Evolutionary conservation across 1,284 basidiomycete species (phyloP), one percentile per base, ranked within the genome.

Genomic region (Apiotrichum gamsii): DNA sequence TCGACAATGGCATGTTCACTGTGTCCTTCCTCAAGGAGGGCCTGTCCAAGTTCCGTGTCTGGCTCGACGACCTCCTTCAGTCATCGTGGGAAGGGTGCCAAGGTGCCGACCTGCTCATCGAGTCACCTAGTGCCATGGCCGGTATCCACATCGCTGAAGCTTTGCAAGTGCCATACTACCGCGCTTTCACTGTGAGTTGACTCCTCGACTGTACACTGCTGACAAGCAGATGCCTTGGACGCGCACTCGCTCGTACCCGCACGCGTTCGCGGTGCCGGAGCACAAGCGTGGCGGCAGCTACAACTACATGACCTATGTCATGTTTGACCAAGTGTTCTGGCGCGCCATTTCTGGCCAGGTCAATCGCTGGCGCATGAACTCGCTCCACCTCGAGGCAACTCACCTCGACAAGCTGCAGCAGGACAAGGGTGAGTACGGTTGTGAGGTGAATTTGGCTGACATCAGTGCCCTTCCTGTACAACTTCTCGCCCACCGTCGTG

Each of bases 141-240:
- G 94, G 94, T n/a, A 87, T 88, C 52, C 94, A 98, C 61, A 90
- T 98, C 44, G 94, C 94, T 15, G 94, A 98, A 68, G 90, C 89
- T 1, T 76, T 98, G 15, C 78, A 77, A 25, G 90, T 97, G 44
- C 94, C 94, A 3, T 98, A 94, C 70, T 97, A 86, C 73, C 79
- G 89, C 58, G 87, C 88, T 3, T 90, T 91, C 65, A 90, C 88
- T 0, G 90, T 90, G 83, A 83, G 32, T 87, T 45, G 9, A 8
- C 37, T 11, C 18, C 44, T 44, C 5, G 10, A 23, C 37, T 33
- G 18, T 45, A 18, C 30, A 43, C 13, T 9, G 19, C 48, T 40
- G 15, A 45, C 37, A 30, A 8, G 52, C 61, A 52, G 39, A 87
- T 87, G 85, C 84, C 82, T 1, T 78, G 79, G 79, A 77, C 77